Conservation (phyloP, 495 filamentous ascomycete genomes). For the Hypoxylon fragiforme region DNA sequence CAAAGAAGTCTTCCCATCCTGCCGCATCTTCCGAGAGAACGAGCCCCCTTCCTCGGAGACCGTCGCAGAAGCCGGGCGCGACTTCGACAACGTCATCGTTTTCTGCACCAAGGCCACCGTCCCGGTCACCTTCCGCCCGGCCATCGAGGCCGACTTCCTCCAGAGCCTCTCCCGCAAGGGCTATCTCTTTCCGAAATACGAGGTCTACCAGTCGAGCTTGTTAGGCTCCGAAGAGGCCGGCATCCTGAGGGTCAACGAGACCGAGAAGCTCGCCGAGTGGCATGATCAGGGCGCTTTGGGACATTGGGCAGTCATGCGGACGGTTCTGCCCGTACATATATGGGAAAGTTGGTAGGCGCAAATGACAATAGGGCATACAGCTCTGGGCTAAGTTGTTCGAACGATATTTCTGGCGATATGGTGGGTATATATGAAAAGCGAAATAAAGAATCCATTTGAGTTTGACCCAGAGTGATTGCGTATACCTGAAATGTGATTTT, state of each 20-base stretch:
- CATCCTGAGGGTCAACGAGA: conserved; percentile 59
- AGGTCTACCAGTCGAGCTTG: conserved; percentile 61
- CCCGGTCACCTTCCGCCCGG: conserved; percentile 66
- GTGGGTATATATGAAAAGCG: too few species aligned
- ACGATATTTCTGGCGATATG: too few species aligned
- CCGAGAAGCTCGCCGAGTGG: conserved; percentile 63
- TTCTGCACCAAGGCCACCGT: conserved; percentile 63
- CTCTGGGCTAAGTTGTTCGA: too few species aligned
- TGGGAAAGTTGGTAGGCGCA: conserved; percentile 83
- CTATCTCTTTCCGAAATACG: conserved; percentile 73
- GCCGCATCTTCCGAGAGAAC: conserved; percentile 80
- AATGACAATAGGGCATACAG: too few species aligned
- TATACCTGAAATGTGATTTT: too few species aligned
- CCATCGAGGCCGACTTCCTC: conserved; percentile 67
- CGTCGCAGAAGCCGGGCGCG: conserved; percentile 48
- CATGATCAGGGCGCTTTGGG: conserved; percentile 74
- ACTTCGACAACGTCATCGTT: conserved; percentile 90
- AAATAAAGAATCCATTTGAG: too few species aligned
- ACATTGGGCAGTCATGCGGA: conserved; percentile 92
- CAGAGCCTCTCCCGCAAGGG: conserved; percentile 67
- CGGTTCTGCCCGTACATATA: conserved; percentile 72
- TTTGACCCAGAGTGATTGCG: too few species aligned
- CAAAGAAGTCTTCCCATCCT: conserved; percentile 70
- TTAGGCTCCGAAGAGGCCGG: conserved; percentile 46
- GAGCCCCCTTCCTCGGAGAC: conserved; percentile 51